phyloP scores from a whole-genome alignment of 768 basidiomycete species.

The Suillus luteus region DNA sequence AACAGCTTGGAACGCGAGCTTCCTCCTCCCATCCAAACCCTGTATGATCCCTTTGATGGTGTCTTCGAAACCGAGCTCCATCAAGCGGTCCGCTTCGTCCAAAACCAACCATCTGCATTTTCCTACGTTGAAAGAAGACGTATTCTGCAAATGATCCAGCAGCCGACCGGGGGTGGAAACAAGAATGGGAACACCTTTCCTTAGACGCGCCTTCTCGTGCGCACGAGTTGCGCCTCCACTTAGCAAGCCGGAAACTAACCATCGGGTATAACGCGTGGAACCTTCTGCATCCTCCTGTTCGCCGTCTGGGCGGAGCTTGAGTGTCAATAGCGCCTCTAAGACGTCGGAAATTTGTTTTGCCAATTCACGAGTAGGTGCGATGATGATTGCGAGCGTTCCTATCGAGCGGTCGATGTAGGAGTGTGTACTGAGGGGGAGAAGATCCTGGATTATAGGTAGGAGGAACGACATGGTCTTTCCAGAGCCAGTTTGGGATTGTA shows the following conservation, averaged over 20 bases:
- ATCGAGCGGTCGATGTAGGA: slow-evolving; percentile 95
- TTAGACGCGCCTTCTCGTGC: slow-evolving; percentile 93
- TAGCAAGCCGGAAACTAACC: slow-evolving; percentile 91
- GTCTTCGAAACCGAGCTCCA: slow-evolving; percentile 98
- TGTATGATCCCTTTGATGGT: slow-evolving; percentile 88
- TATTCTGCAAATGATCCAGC: slow-evolving; percentile 96
- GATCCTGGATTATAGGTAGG: slow-evolving; percentile 92
- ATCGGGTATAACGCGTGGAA: slow-evolving; percentile 66
- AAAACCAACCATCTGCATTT: slow-evolving; percentile 96
- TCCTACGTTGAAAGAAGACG: slow-evolving; percentile 86
- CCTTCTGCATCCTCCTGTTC: slow-evolving; percentile 51
- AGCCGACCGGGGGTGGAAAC: slow-evolving; percentile 95
- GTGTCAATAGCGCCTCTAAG: slow-evolving; percentile 76
- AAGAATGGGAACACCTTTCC: slow-evolving; percentile 94
- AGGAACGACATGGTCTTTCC: slow-evolving; percentile 95
- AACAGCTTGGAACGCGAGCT: slow-evolving; percentile 68
- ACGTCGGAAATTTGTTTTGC: slow-evolving; percentile 97
- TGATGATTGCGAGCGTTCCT: slow-evolving; percentile 91
- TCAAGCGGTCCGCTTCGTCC: slow-evolving; percentile 95
- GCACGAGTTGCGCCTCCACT: slow-evolving; percentile 92
- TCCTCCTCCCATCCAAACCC: slow-evolving; percentile 80
- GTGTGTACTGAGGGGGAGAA: slow-evolving; percentile 84
- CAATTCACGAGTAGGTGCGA: slow-evolving; percentile 93
- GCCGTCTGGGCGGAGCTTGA: slow-evolving; percentile 65
- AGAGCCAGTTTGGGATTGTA: slow-evolving; percentile 96